Conservation (phyloP, 2,329 filamentous ascomycete genomes). For the Cladosporium sp. region DNA sequence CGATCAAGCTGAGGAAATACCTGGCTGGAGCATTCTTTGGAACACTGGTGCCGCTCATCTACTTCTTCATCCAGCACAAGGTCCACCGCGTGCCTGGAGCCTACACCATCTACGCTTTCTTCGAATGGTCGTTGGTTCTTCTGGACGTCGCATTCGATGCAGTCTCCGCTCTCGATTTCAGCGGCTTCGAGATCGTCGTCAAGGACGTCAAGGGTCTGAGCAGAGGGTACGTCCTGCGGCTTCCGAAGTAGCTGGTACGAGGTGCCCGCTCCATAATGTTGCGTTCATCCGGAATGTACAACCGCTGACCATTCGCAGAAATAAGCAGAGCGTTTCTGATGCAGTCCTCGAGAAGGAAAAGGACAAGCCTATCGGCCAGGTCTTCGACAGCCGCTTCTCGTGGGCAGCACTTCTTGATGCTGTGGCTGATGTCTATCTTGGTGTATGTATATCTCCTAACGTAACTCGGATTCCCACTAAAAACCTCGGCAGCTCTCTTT, state of each 20-base stretch:
- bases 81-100: conserved; percentile 91
- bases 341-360: conserved; percentile 52
- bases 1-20: conserved; percentile 86
- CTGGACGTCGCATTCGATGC: conserved; percentile 97
- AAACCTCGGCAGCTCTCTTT: conserved; percentile 70
- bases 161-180: conserved; percentile 89
- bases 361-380: conserved; percentile 68
- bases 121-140: conserved; percentile 93
- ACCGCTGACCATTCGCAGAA: conserved; percentile 27
- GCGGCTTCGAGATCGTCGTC: conserved; percentile 80
- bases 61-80: conserved; percentile 99
- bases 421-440: conserved; percentile 85
- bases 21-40: conserved; percentile 84
- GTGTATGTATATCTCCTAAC: conserved; percentile 57
- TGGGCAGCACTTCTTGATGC: conserved; percentile 76
- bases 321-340: conserved; percentile 33
- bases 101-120: conserved; percentile 96
- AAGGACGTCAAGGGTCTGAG: conserved; percentile 85
- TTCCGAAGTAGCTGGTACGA: conserved; percentile 76
- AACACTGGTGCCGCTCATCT: conserved; percentile 84
- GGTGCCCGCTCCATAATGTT: conserved; percentile 39
- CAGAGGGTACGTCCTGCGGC: conserved; percentile 98
- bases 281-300: neutral
- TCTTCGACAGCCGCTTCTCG: conserved; percentile 71
- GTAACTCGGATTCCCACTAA: neutral